These are phyloP conservation scores for Ceratocystis lukuohia DNA, from an alignment of 2,329 filamentous ascomycete species.

Conservation along the genomic window DNA sequence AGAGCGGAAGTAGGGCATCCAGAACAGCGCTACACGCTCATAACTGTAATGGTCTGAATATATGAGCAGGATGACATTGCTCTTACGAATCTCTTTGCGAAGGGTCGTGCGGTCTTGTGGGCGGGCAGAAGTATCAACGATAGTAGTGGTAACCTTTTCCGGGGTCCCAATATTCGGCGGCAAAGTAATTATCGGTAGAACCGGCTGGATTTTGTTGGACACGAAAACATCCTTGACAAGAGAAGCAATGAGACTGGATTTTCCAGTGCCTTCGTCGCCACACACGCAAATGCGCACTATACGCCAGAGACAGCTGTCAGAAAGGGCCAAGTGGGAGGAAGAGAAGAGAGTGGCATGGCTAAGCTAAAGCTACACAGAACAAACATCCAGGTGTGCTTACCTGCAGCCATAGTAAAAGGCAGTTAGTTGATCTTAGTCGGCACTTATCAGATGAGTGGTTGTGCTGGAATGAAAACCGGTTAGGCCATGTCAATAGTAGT, in stretches of 20 bases:
- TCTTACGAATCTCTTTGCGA: conserved; percentile 88
- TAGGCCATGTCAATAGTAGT: conserved; percentile 3
- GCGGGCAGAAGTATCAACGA: conserved; percentile 91
- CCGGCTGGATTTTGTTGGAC: conserved; percentile 84
- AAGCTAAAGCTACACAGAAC: background rate
- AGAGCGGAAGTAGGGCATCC: conserved; percentile 96
- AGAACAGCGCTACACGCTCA: conserved; percentile 90
- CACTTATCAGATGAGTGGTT: background rate
- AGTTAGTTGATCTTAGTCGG: background rate
- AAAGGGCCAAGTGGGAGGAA: conserved; percentile 18
- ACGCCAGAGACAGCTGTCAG: conserved; percentile 21
- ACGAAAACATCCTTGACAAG: conserved; percentile 97
- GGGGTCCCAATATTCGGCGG: conserved; percentile 85
- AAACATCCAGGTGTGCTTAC: too few species aligned
- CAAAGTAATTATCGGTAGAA: conserved; percentile 89
- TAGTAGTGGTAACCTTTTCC: conserved; percentile 92
- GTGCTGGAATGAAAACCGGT: background rate
- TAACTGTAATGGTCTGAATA: conserved; percentile 99
- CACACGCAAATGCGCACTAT: conserved; percentile 85
- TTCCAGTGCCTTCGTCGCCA: conserved; percentile 90
- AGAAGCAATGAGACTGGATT: conserved; percentile 84
- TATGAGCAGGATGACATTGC: conserved; percentile 89
- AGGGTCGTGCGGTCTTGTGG: conserved; percentile 84
- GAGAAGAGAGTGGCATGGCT: background rate
- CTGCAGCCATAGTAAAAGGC: conserved; percentile 4